phyloP scores from a whole-genome alignment of 2,329 filamentous ascomycete species.

The Aspergillus novofumigatus region DNA sequence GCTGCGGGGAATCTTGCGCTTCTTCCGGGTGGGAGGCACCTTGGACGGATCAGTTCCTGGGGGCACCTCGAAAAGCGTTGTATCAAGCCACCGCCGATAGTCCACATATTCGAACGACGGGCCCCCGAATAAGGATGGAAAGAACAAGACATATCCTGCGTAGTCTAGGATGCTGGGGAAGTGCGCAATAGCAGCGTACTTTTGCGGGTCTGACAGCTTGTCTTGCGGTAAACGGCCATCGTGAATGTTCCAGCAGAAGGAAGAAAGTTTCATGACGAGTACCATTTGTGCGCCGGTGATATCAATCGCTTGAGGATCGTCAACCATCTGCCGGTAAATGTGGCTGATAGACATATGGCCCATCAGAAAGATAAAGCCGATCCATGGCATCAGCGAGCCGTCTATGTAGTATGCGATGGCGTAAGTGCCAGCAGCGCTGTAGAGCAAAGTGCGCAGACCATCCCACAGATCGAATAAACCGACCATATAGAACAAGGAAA shows the following conservation, averaged over 20 bases:
- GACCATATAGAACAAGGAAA: constrained; percentile 84
- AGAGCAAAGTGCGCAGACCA: constrained; percentile 72
- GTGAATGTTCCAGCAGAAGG: constrained; percentile 97
- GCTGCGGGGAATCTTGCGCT: constrained; percentile 87
- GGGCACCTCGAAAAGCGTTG: constrained; percentile 87
- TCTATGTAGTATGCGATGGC: constrained; percentile 76
- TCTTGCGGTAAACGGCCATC: constrained; percentile 77
- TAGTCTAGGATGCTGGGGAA: constrained; percentile 78
- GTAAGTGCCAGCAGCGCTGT: constrained; percentile 77
- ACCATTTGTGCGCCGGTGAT: constrained; percentile 98
- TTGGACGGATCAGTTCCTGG: constrained; percentile 77
- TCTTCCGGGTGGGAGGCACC: constrained; percentile 79
- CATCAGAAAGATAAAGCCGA: constrained; percentile 92
- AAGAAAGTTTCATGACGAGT: constrained; percentile 91
- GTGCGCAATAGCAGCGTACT: constrained; percentile 69
- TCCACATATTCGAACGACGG: constrained; percentile 94
- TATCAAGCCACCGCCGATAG: constrained; percentile 88
- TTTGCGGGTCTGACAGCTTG: constrained; percentile 82
- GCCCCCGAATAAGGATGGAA: constrained; percentile 82
- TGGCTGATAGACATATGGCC: constrained; percentile 90
- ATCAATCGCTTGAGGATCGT: constrained; percentile 67
- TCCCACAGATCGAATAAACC: constrained; percentile 90
- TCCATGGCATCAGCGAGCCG: constrained; percentile 95
- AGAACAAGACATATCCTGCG: constrained; percentile 88
- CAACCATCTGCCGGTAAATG: constrained; percentile 69